Conservation (phyloP, 345 rosid genomes). For the Gossypium stocksii region DNA sequence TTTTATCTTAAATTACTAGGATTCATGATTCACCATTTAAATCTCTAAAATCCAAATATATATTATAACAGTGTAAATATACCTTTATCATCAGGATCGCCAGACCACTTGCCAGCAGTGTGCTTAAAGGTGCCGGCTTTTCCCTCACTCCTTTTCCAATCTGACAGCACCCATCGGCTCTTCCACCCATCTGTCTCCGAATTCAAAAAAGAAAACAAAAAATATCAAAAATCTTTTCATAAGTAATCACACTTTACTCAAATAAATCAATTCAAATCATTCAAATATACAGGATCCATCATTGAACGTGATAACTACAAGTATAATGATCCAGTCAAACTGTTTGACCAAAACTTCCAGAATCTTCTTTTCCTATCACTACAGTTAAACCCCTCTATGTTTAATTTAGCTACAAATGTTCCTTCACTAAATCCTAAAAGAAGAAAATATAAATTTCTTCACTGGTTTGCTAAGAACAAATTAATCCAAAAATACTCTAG, state of each 20-base stretch:
- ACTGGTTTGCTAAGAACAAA: neutral
- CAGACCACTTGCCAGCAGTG: conserved; percentile 80
- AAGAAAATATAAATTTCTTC: neutral
- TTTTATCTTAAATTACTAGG: neutral
- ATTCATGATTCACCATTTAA: neutral
- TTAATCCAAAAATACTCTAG: neutral
- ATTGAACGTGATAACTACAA: neutral
- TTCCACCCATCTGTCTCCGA: conserved; percentile 74
- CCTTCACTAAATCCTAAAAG: neutral
- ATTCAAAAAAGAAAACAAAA: neutral
- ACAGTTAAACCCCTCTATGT: neutral
- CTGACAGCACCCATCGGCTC: conserved; percentile 80
- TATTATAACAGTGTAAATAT: neutral
- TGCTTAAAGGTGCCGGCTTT: conserved; percentile 78
- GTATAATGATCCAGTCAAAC: neutral
- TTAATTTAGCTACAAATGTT: neutral
- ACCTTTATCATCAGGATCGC: conserved; percentile 84
- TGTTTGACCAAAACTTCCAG: conserved; percentile 14
- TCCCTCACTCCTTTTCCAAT: conserved; percentile 85
- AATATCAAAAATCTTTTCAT: neutral
- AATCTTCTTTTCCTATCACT: conserved; percentile 6
- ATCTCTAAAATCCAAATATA: neutral
- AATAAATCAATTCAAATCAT: neutral
- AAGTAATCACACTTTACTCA: neutral
- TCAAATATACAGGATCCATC: neutral